A percentile compares a stretch with the other conserved stretches of the same genome.
phyloP scores from a whole-genome alignment of 163 green algal species.

The Scenedesmus sp. region DNA sequence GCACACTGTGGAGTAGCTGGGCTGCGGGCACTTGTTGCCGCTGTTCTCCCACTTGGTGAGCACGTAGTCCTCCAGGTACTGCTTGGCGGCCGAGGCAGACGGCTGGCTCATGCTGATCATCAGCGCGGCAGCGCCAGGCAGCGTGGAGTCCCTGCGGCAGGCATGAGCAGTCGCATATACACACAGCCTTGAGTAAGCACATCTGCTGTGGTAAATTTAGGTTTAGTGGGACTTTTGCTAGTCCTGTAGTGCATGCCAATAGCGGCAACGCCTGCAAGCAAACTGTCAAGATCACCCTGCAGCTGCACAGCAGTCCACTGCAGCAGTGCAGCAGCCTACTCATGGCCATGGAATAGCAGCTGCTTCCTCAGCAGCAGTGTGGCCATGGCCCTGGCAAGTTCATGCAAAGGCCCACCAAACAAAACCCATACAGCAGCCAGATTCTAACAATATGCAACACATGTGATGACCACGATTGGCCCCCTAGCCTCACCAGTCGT shows the following conservation, averaged over 20 bases:
- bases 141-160: slow-evolving; percentile 23
- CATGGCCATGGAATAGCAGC: too few species aligned
- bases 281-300: too few species aligned
- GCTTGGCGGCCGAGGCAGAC: not conserved
- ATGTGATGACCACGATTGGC: not conserved
- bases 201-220: not conserved
- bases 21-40: slow-evolving; percentile 40
- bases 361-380: too few species aligned
- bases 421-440: too few species aligned
- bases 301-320: too few species aligned
- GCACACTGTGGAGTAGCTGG: slow-evolving; percentile 49
- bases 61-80: slow-evolving; percentile 50
- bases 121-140: slow-evolving; percentile 44
- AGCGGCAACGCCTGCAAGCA: too few species aligned
- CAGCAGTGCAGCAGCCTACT: too few species aligned
- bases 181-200: not conserved
- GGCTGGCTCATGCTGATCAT: slow-evolving; percentile 16
- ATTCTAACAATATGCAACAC: too few species aligned
- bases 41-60: slow-evolving; percentile 48
- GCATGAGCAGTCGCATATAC: not conserved
- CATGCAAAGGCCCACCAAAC: too few species aligned
- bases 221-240: not conserved
- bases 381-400: too few species aligned
- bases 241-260: too few species aligned
- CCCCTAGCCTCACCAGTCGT: slow-evolving; percentile 30